A percentile compares a stretch with the other conserved stretches of the same genome.
phyloP scores from a whole-genome alignment of 345 rosid genomes.

The Eucalyptus pauciflora region DNA sequence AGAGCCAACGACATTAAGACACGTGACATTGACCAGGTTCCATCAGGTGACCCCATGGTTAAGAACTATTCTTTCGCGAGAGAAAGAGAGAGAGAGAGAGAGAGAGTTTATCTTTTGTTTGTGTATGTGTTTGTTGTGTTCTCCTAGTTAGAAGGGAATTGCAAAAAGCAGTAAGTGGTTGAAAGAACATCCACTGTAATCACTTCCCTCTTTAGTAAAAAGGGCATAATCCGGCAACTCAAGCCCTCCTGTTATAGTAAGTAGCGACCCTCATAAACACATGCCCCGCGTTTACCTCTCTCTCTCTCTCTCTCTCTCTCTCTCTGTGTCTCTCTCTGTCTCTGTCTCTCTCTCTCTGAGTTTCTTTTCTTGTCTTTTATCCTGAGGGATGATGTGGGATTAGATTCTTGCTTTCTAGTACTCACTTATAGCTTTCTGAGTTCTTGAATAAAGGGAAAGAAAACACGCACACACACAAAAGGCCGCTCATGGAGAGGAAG shows the following conservation, averaged over 20 bases:
- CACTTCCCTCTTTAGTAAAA: background rate
- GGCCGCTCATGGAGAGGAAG: constrained; percentile 30
- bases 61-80: background rate
- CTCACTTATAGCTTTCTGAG: background rate
- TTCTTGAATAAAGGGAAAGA: background rate
- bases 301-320: background rate
- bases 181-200: background rate
- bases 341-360: background rate
- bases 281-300: background rate
- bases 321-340: background rate
- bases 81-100: background rate
- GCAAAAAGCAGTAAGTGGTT: background rate
- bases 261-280: background rate
- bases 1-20: background rate
- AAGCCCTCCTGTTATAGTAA: background rate
- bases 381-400: background rate
- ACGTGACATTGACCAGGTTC: background rate
- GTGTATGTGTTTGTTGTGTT: background rate
- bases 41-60: background rate
- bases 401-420: background rate
- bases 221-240: background rate
- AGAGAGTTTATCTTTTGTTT: background rate
- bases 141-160: background rate
- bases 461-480: background rate
- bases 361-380: background rate